Evolutionary conservation across 2,329 filamentous ascomycete genomes (phyloP), one percentile per base, ranked within the genome.

Genomic region (Penicillium sp.): DNA sequence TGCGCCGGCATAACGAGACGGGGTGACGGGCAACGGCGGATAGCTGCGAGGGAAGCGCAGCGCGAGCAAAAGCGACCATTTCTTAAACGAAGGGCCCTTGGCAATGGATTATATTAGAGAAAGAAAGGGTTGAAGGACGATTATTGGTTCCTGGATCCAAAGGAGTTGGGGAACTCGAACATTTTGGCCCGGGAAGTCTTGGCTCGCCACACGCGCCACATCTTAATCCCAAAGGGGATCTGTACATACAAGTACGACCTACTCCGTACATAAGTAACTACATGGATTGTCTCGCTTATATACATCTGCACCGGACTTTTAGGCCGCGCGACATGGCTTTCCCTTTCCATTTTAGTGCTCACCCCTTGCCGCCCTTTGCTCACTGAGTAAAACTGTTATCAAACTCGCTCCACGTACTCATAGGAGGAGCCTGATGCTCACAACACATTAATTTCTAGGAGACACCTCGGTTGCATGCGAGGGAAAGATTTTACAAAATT

Each of bases 41-140:
- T 47, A 66, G 59, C 57, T 60, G 66, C 50, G 59, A 62, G 6
- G 64, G 60, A 17, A 67, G 54, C 49, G 58, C 57, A 57, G 62
- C 50, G 21, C 67, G 71, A 58, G 67, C 45, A 38, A 72, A 57
- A 47, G 33, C 33, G 15, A 62, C 56, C 66, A 73, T 71, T 54
- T 46, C 51, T 40, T 48, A 8, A 37, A 9, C 19, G 19, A 17
- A 47, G 8, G 12, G 21, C 23, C 38, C 35, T 19, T 13, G n/a
- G n/a, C 13, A 52, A 38, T 45, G 8, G 37, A 37, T 46, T 49
- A 50, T 46, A 35, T 33, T 15, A n/a, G 4, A 50, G 38, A 55
- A 45, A 43, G 38, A 43, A 27, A 17, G 17, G 40, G 37, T 57
- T 29, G 53, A 50, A 53, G 45, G 53, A 55, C 13, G 29, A 47